Conservation (phyloP, 768 basidiomycete genomes). For the Rubroboletus satanas region DNA sequence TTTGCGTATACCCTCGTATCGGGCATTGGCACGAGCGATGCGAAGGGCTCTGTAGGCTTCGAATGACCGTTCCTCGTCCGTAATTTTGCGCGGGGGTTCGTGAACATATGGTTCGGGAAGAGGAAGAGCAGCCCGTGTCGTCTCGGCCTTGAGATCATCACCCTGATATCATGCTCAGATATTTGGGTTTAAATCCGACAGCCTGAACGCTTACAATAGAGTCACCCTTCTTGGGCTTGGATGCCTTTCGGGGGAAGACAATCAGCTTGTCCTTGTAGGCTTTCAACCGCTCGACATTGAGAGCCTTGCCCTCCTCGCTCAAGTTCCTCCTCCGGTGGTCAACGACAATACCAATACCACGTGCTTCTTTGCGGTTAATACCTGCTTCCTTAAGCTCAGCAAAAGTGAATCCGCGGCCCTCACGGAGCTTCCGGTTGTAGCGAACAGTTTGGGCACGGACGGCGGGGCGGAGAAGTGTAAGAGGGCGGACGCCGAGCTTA, state of each 20-base stretch:
- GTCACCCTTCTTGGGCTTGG: conserved; percentile 95
- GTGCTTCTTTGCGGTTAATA: conserved; percentile 88
- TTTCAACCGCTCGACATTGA: conserved; percentile 92
- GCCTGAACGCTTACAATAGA: conserved; percentile 60
- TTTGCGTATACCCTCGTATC: conserved; percentile 87
- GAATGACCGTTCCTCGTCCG: conserved; percentile 83
- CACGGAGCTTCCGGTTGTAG: conserved; percentile 97
- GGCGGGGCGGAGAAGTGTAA: conserved; percentile 89
- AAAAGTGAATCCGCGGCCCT: conserved; percentile 94
- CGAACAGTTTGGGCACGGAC: conserved; percentile 95
- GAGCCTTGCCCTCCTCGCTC: conserved; percentile 92
- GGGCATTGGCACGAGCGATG: conserved; percentile 70
- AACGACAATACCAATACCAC: conserved; percentile 89
- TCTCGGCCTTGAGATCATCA: conserved; percentile 75
- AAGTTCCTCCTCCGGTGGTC: conserved; percentile 96
- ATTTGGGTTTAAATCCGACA: not conserved
- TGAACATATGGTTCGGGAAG: conserved; percentile 64
- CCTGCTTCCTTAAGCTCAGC: conserved; percentile 96
- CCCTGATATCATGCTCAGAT: conserved; percentile 43
- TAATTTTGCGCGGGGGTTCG: conserved; percentile 92
- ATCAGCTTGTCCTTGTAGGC: conserved; percentile 91
- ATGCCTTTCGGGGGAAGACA: conserved; percentile 94
- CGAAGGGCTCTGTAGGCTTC: conserved; percentile 89
- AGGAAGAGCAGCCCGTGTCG: conserved; percentile 62
- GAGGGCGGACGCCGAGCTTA: conserved; percentile 86